Evolutionary conservation across 1,139 yeast genomes (phyloP).

Genomic region (Pneumocystis oryctolagi): DNA sequence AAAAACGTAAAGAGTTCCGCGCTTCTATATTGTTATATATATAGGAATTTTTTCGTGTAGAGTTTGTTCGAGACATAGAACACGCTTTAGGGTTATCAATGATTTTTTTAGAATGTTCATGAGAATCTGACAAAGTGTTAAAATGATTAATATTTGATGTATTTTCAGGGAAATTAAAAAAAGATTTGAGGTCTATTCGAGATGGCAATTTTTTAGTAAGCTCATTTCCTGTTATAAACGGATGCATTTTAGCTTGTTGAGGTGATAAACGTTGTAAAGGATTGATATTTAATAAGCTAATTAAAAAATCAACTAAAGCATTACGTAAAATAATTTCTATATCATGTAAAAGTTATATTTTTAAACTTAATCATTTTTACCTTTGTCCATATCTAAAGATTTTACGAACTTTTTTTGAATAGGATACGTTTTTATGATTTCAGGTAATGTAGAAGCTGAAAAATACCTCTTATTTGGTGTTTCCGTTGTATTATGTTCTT

Average conservation of each 20-base stretch:
- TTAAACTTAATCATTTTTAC: background rate
- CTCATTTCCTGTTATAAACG: slow-evolving; percentile 48
- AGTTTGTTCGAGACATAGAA: background rate
- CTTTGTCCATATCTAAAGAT: slow-evolving; percentile 30
- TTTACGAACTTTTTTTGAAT: slow-evolving; percentile 40
- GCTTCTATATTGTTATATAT: background rate
- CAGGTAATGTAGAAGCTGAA: slow-evolving; percentile 53
- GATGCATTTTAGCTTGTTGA: slow-evolving; percentile 85
- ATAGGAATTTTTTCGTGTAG: background rate
- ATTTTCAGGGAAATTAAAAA: background rate
- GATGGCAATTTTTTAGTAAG: slow-evolving; percentile 23
- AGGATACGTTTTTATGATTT: slow-evolving; percentile 61
- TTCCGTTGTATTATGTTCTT: slow-evolving; percentile 44
- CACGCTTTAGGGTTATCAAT: background rate
- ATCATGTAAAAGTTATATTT: slow-evolving; percentile 22
- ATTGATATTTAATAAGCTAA: slow-evolving; percentile 64
- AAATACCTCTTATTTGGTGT: slow-evolving; percentile 77
- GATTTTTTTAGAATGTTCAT: background rate
- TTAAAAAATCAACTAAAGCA: slow-evolving; percentile 60
- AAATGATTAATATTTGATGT: background rate
- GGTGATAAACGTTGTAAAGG: slow-evolving; percentile 96
- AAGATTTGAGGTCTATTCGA: background rate
- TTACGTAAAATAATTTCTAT: slow-evolving; percentile 56
- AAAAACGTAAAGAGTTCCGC: background rate
- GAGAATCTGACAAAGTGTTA: background rate